Conservation (phyloP, 345 rosid species). For the Hibiscus tridactylites region DNA sequence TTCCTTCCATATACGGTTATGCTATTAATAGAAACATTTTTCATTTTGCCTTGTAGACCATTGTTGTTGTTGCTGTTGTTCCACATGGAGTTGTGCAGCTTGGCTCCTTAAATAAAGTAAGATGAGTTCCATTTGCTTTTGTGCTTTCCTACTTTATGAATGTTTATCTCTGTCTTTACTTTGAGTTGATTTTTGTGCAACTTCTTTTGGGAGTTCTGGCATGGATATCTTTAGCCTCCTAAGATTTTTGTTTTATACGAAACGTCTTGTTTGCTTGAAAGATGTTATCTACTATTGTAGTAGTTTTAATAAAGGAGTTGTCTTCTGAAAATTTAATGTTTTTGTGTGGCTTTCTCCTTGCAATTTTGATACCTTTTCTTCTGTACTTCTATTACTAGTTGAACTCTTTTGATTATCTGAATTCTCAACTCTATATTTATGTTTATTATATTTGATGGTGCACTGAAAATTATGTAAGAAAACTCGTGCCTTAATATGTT, state of each 20-base stretch:
- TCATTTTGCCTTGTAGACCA: slow-evolving; percentile 39
- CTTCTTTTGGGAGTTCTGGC: background rate
- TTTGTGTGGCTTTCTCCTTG: background rate
- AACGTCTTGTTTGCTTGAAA: background rate
- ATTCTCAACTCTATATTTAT: background rate
- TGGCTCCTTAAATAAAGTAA: slow-evolving; percentile 69
- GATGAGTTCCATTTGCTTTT: slow-evolving; percentile 17
- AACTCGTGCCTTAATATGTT: background rate
- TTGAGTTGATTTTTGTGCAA: background rate
- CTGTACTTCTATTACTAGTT: background rate
- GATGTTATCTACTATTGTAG: background rate
- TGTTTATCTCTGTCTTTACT: background rate
- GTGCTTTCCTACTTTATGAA: slow-evolving; percentile 4
- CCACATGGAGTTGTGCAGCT: slow-evolving; percentile 84
- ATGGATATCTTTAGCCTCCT: background rate
- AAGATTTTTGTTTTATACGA: background rate
- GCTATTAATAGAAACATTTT: background rate
- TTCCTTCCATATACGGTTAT: background rate
- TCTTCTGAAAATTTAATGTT: background rate
- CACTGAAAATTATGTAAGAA: background rate
- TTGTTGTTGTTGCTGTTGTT: slow-evolving; percentile 63
- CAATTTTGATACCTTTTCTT: background rate
- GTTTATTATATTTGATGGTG: background rate
- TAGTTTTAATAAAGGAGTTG: background rate
- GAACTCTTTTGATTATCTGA: slow-evolving; percentile 3